Base-by-base conservation (phyloP, 768 basidiomycete genomes). In the Erythrobasidium yunnanense region DNA sequence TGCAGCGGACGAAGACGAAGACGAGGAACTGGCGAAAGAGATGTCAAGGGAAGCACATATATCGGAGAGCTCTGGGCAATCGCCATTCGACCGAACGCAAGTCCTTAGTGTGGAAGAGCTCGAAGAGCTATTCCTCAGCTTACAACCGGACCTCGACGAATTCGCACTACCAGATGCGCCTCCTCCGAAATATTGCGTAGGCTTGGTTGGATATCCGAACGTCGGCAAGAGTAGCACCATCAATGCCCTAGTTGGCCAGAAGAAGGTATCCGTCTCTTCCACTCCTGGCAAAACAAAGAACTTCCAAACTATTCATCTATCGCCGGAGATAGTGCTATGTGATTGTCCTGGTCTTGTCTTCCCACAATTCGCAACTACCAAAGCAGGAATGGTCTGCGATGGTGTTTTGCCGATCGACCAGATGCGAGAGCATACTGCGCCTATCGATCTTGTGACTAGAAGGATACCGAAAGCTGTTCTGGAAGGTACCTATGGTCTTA, bases 271-370 rank as follows among this genome's bases (percentile, higher is more conserved):
- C 74, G 95, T 99, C 27, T 97, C 93, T 2, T 85, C 93, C 0
- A 99, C 95, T 0, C 95, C 95, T 0, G 95, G 95, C 69, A 88
- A 97, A 78, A 99, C 95, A 15, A 99, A 99, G 75, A 93, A 99
- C 77, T 96, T 97, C 78, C 95, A 99, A 77, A 97, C 95, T 0
- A 91, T 96, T 71, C 84, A 90, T 72, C 81, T 99, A n/a, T 91
- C 90, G 11, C 83, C 86, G 18, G 80, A 83, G 1, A 86, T 97
- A 45, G 80, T 86, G 50, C 82, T 99, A 20, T 97, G 92, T 71
- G 95, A 99, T 77, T 99, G 95, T 78, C 95, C 95, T 18, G 95
- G 95, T 74, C 79, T 97, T 34, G 95, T 99, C 35, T 96, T 97
- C 74, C 95, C 95, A 4, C 95, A 99, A 73, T 99, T 97, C 76